Conservation (phyloP, 2,329 filamentous ascomycete genomes). For the Pseudogymnoascus destructans region DNA sequence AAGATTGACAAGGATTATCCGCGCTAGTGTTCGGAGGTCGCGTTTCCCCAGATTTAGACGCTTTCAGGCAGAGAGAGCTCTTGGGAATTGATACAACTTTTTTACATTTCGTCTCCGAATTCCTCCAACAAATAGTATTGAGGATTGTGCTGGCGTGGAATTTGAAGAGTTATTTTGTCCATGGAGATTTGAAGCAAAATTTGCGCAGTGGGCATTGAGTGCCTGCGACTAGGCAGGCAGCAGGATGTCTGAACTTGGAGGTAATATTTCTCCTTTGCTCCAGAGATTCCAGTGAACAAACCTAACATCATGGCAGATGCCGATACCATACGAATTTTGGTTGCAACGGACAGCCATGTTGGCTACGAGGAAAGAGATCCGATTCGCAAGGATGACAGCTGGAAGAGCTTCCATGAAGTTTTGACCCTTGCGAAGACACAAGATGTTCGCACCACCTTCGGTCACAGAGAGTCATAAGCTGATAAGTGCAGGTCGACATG, state of each 20-base stretch:
- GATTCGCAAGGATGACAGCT: slow-evolving; percentile 92
- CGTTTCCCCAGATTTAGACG: slow-evolving; percentile 13
- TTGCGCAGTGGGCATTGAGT: background rate
- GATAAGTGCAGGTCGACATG: slow-evolving; percentile 62
- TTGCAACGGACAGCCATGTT: slow-evolving; percentile 96
- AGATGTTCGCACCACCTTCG: slow-evolving; percentile 42
- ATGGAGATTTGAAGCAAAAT: slow-evolving; percentile 7
- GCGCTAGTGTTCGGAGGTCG: slow-evolving; percentile 9
- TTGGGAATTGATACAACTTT: slow-evolving; percentile 2
- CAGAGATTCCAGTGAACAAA: background rate
- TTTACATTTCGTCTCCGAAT: background rate
- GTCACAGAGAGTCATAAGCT: slow-evolving; percentile 11
- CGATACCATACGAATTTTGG: slow-evolving; percentile 86
- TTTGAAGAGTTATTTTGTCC: background rate
- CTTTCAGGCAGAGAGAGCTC: background rate
- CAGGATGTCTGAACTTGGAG: slow-evolving; percentile 8
- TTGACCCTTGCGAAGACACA: slow-evolving; percentile 75
- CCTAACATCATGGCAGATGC: slow-evolving; percentile 26
- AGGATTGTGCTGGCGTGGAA: background rate
- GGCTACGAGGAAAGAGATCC: slow-evolving; percentile 89
- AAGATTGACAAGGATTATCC: slow-evolving; percentile 9
- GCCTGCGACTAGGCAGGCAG: background rate
- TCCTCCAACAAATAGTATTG: background rate
- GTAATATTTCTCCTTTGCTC: background rate
- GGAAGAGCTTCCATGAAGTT: slow-evolving; percentile 90